Percentiles rank a stretch among this genome's conserved stretches.
Evolutionary conservation across 352 stramenopile species (phyloP).

Genomic region (Pythium rhizo-oryzae): DNA sequence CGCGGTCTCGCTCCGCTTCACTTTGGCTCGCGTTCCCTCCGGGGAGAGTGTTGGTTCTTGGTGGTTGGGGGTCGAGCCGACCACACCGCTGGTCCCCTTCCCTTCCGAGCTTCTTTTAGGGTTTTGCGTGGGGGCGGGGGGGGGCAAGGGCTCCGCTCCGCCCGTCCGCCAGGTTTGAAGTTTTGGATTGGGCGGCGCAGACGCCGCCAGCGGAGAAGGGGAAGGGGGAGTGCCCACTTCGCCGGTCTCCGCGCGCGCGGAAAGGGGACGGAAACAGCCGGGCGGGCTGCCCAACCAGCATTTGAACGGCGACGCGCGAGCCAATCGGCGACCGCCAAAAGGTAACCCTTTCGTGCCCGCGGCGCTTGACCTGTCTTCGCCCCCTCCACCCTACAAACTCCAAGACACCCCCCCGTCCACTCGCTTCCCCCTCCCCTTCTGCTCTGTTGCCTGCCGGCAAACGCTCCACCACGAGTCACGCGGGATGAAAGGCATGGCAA

Average conservation of each 20-base stretch:
- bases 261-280: slow-evolving; percentile 21
- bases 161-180: slow-evolving; percentile 32
- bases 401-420: not conserved
- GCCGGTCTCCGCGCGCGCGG: slow-evolving; percentile 8
- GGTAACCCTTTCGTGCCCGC: not conserved
- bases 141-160: slow-evolving; percentile 18
- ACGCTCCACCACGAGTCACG: not conserved
- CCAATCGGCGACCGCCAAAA: slow-evolving; percentile 13
- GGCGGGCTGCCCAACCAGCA: not conserved
- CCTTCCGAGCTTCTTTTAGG: slow-evolving; percentile 21
- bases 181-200: slow-evolving; percentile 30
- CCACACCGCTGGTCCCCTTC: slow-evolving; percentile 23
- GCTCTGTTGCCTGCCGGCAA: slow-evolving; percentile 2
- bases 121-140: slow-evolving; percentile 16
- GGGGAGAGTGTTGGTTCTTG: slow-evolving; percentile 32
- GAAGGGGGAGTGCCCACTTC: slow-evolving; percentile 20
- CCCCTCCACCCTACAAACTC: not conserved
- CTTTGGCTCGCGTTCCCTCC: slow-evolving; percentile 29
- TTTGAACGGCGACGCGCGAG: slow-evolving; percentile 6
- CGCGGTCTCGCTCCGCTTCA: slow-evolving; percentile 19
- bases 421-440: slow-evolving; percentile 27
- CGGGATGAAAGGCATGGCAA: slow-evolving; percentile 25
- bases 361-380: slow-evolving; percentile 26
- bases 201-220: slow-evolving; percentile 8
- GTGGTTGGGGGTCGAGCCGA: slow-evolving; percentile 29